phyloP scores from a whole-genome alignment of 2,329 filamentous ascomycete genomes.

The Chalaropsis ovoidea region DNA sequence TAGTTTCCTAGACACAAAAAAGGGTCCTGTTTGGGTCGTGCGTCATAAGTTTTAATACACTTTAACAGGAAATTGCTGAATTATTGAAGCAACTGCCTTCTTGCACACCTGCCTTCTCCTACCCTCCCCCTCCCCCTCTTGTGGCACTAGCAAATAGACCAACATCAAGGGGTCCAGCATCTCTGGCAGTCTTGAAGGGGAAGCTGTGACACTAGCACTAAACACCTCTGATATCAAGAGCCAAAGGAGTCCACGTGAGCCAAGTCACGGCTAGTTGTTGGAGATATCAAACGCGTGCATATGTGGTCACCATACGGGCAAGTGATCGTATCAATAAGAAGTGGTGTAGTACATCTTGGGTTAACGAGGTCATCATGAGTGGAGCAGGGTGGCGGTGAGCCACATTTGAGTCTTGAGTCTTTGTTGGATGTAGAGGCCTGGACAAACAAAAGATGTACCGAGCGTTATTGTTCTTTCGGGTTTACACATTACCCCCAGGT shows the following conservation, averaged over 20 bases:
- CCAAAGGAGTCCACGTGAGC: slow-evolving; percentile 4
- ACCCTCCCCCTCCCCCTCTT: background rate
- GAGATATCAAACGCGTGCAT: background rate
- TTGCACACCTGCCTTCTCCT: background rate
- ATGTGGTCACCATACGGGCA: background rate
- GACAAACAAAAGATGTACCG: background rate
- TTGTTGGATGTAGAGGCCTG: background rate
- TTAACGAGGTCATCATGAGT: background rate
- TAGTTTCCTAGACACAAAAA: background rate
- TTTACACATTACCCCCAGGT: too few relatives aligned
- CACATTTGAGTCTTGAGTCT: background rate
- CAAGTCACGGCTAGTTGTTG: background rate
- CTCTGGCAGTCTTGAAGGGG: background rate
- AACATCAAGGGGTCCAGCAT: background rate
- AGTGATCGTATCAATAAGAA: background rate
- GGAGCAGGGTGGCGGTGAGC: background rate
- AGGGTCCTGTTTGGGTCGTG: background rate
- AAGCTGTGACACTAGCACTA: background rate
- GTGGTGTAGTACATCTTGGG: background rate
- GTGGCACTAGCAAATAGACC: background rate
- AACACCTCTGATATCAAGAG: background rate
- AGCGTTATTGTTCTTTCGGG: background rate
- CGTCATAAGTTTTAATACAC: slow-evolving; percentile 8
- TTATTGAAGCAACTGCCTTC: background rate
- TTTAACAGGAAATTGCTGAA: too few relatives aligned